Evolutionary conservation across 257 asterid genomes (phyloP), one percentile per base, ranked within the genome.

Genomic region (Scutellaria baicalensis): DNA sequence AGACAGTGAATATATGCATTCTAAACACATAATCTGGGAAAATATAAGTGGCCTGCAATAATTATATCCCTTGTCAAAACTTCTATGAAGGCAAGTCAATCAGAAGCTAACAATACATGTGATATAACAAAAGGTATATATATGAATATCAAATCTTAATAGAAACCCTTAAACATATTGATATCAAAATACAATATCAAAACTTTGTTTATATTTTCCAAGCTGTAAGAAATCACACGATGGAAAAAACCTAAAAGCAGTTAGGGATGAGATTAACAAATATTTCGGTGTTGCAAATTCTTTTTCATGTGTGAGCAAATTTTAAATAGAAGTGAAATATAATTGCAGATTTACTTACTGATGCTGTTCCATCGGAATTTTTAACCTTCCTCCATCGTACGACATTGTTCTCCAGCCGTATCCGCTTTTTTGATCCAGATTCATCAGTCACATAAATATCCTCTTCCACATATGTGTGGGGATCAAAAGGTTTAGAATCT

Each of bases 301-400:
- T 56, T 23, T 36, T 8, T 39, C 42, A 31, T 47, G 42, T 17
- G 42, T 17, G 58, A 49, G 20, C 60, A 58, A 58, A 52, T 64
- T 52, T 68, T 45, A 21, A 69, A 44, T 39, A 10, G 49, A 12
- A 27, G 38, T 49, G 64, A 74, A 23, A 68, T 47, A 59, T 63
- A 71, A 31, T 49, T 16, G 68, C 12, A 57, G 21, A 59, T 79
- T 73, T 71, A 87, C 99, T 88, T 84, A 94, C 99, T 67, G 90
- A 69, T 68, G 75, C 63, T 44, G 82, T 80, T 81, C 98, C 99
- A 78, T 91, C 93, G 6, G 92, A 83, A 8, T 82, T 84, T 72
- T 71, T 91, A 73, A 88, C 88, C 83, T 75, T 80, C 84, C 99
- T 89, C 97, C 97, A 94, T 27, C 97, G 93, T 70, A 89, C 97